Percentiles rank a stretch among this genome's conserved stretches.
phyloP scores from a whole-genome alignment of 768 basidiomycete species.

The Hygrocybe punicea region DNA sequence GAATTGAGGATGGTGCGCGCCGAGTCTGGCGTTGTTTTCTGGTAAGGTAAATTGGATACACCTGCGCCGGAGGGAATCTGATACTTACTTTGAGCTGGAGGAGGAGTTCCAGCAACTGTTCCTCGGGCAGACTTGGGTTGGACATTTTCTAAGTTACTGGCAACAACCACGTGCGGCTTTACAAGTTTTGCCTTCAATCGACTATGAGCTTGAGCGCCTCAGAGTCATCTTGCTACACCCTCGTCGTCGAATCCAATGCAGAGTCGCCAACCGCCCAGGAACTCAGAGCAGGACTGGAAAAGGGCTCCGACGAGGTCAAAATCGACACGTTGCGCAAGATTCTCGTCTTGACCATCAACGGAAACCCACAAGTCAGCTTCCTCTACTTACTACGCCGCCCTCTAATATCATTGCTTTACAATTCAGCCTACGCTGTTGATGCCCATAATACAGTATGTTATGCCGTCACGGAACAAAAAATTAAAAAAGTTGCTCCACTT shows the following conservation, averaged over 20 bases:
- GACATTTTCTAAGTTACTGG: constrained; percentile 39
- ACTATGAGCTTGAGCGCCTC: constrained; percentile 35
- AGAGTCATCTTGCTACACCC: constrained; percentile 72
- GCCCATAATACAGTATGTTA: constrained; percentile 97
- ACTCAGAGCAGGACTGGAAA: constrained; percentile 79
- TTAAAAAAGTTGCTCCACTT: constrained; percentile 96
- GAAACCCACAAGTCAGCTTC: constrained; percentile 75
- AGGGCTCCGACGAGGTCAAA: constrained; percentile 96
- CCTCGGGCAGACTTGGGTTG: constrained; percentile 50
- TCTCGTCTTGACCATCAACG: constrained; percentile 90
- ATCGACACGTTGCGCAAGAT: constrained; percentile 93
- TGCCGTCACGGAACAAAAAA: constrained; percentile 92
- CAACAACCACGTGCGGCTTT: neutral
- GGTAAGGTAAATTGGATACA: neutral
- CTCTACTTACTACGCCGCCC: neutral
- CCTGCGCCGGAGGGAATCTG: neutral
- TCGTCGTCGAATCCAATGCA: constrained; percentile 67
- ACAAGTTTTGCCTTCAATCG: neutral
- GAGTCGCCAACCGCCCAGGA: constrained; percentile 82
- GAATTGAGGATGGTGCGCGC: constrained; percentile 65
- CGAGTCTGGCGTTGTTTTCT: constrained; percentile 75
- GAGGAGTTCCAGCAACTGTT: constrained; percentile 70
- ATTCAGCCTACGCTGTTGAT: constrained; percentile 85
- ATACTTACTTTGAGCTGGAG: constrained; percentile 62
- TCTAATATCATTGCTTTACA: neutral